Evolutionary conservation across 805 yeast species (phyloP), one percentile per base, ranked within the genome.

Genomic region (Teunomyces cretensis): DNA sequence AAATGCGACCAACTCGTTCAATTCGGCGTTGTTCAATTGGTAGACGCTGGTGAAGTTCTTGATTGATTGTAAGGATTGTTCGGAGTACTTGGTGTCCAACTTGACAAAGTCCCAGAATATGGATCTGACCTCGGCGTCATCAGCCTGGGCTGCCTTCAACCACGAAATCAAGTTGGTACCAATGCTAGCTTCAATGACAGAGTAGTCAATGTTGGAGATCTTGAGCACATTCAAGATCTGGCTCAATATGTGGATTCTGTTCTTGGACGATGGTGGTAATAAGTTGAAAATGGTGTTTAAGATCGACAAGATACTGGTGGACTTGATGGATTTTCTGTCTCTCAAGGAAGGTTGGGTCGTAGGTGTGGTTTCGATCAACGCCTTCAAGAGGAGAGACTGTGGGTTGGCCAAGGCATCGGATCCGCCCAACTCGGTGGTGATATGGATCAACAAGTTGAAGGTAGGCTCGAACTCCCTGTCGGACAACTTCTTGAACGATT

Each of bases 381-480:
- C 61, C 33, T 57, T 45, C 37, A 66, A 49, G 40, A 69, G 52
- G 26, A 47, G 45, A 12, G 59, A 54, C 11, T 48, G 33, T 19
- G 54, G 42, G 39, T 62, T 52, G 42, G 64, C 67, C 35, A 30
- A 28, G 14, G 35, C 15, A 31, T 57, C 33, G 12, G 40, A 12
- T 12, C 48, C 48, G 33, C 40, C 32, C 32, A 70, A 61, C 47
- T 67, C 61, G 19, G 53, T 52, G 44, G 68, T 57, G 35, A 72
- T 61, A 52, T 69, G 66, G 27, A 65, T 55, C 46, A 68, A 56
- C 54, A 72, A 63, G 53, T 72, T 68, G 60, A 70, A 68, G n/a
- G 75, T 60, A 17, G 76, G 70, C 57, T 72, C 77, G 43, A 72
- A 72, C 45, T 71, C 76, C 48, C 64, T 70, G 58, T 72, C 76